These are phyloP conservation scores for Sugiyamaella castrensis DNA, from an alignment of 1,139 yeast species.

Conservation along the genomic window DNA sequence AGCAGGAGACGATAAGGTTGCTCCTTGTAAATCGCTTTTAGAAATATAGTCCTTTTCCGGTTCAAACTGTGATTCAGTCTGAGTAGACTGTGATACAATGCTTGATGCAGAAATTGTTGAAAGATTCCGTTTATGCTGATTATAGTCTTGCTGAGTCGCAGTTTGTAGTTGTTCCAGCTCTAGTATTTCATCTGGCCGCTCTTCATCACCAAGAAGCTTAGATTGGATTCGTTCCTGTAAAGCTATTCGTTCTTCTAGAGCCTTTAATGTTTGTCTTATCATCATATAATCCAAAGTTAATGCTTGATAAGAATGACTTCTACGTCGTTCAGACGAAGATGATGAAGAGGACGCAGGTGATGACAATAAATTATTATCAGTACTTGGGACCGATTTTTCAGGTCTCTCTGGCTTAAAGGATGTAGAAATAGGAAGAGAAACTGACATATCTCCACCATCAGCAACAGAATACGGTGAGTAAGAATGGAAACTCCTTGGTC, in stretches of 20 bases:
- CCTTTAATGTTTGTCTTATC: slow-evolving; percentile 23
- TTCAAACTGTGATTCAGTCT: not conserved
- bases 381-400: not conserved
- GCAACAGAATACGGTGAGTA: not conserved
- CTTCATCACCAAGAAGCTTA: slow-evolving; percentile 11
- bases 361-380: not conserved
- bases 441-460: not conserved
- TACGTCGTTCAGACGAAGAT: not conserved
- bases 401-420: not conserved
- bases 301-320: slow-evolving; percentile 12
- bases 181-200: too few relatives aligned
- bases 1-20: too few relatives aligned
- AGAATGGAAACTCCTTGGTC: slow-evolving; percentile 12
- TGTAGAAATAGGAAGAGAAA: not conserved
- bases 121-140: too few relatives aligned
- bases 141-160: too few relatives aligned
- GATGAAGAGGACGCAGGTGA: slow-evolving; percentile 4
- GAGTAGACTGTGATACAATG: slow-evolving; percentile 4
- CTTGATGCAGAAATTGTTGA: not conserved
- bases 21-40: too few relatives aligned
- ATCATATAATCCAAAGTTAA: slow-evolving; percentile 25
- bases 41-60: too few relatives aligned
- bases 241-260: slow-evolving; percentile 23
- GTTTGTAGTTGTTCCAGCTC: too few relatives aligned
- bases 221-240: slow-evolving; percentile 22